These are phyloP conservation scores for Picochlorum sp. DNA, from an alignment of 139 green algal species.

Conservation along the genomic window DNA sequence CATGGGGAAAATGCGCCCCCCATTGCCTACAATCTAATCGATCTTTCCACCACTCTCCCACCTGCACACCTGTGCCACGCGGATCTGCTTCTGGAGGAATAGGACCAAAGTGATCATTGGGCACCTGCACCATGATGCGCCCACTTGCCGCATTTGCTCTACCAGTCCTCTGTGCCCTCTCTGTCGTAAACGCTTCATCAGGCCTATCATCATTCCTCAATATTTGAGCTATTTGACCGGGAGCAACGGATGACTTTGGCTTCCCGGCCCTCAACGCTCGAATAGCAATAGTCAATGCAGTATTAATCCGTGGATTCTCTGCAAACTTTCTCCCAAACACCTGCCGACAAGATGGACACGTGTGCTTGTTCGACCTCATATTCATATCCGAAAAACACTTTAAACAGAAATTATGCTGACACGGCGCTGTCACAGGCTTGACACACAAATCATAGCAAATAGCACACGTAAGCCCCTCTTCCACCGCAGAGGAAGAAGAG, in stretches of 20 bases:
- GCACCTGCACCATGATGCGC: conserved; percentile 82
- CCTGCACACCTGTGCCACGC: conserved; percentile 61
- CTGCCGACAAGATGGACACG: conserved; percentile 75
- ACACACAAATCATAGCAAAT: conserved; percentile 83
- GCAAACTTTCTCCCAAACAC: conserved; percentile 60
- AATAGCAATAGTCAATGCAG: conserved; percentile 64
- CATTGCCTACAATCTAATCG: conserved; percentile 91
- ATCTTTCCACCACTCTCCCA: conserved; percentile 85
- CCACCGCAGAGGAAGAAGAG: background rate
- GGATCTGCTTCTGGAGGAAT: conserved; percentile 85
- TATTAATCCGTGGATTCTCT: conserved; percentile 82
- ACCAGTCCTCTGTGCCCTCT: conserved; percentile 58
- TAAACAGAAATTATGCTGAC: conserved; percentile 97
- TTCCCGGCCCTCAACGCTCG: conserved; percentile 50
- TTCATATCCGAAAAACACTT: conserved; percentile 65
- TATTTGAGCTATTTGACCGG: conserved; percentile 17
- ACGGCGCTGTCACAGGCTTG: conserved; percentile 82
- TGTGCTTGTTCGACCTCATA: conserved; percentile 63
- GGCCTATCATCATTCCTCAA: conserved; percentile 57
- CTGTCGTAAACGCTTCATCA: conserved; percentile 85
- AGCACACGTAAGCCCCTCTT: conserved; percentile 64
- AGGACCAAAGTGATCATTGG: conserved; percentile 88
- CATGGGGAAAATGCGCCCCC: conserved; percentile 90
- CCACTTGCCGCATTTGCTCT: conserved; percentile 78
- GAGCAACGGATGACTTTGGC: background rate